These are phyloP conservation scores for Starmerella ratchasimensis DNA, from an alignment of 805 yeast genomes.

Conservation along the genomic window DNA sequence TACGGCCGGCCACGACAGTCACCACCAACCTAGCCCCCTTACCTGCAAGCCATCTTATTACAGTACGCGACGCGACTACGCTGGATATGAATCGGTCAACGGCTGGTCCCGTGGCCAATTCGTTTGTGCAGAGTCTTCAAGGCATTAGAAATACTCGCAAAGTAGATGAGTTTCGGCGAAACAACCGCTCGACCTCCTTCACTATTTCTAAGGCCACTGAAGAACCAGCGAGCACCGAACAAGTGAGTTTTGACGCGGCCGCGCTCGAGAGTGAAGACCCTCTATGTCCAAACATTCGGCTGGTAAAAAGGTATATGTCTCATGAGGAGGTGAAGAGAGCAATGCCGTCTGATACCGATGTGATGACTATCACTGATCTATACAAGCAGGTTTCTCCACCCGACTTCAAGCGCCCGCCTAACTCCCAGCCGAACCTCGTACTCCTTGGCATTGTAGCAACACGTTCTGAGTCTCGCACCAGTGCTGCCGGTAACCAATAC, in stretches of 20 bases:
- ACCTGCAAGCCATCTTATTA: too few relatives aligned
- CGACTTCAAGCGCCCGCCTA: constrained; percentile 46
- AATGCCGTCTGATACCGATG: constrained; percentile 11
- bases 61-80: too few relatives aligned
- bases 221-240: not conserved
- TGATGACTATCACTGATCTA: constrained; percentile 11
- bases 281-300: constrained; percentile 12
- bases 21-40: too few relatives aligned
- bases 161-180: not conserved
- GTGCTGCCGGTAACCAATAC: constrained; percentile 35
- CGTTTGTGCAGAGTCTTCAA: not conserved
- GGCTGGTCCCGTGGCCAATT: too few relatives aligned
- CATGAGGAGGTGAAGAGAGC: constrained; percentile 2
- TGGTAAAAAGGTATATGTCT: constrained; percentile 13
- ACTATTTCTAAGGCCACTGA: not conserved
- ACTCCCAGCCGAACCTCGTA: constrained; percentile 56
- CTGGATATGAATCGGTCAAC: too few relatives aligned
- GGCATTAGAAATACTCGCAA: not conserved
- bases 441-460: constrained; percentile 52
- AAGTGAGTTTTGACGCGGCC: constrained; percentile 2
- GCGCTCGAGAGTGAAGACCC: constrained; percentile 6
- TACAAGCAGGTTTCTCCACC: constrained; percentile 48
- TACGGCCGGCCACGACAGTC: too few relatives aligned
- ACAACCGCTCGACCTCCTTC: not conserved
- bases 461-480: constrained; percentile 40